Conservation (phyloP, 352 stramenopile genomes). For the Globisporangium sylvaticum region DNA sequence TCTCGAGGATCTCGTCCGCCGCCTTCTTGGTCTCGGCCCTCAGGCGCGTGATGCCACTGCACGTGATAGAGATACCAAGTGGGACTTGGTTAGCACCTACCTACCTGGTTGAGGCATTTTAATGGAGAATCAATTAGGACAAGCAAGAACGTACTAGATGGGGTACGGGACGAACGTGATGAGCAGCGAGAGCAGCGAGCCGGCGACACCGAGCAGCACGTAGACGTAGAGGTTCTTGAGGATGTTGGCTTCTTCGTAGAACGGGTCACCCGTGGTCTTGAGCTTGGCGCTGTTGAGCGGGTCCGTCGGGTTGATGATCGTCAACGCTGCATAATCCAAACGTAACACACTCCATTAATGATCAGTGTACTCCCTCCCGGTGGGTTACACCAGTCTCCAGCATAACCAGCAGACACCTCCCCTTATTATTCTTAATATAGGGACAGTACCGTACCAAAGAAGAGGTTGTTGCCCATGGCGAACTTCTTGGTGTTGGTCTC, state of each 20-base stretch:
- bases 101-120: too few relatives aligned
- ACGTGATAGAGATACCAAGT: neutral
- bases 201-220: conserved; percentile 46
- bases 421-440: too few relatives aligned
- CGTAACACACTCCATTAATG: neutral
- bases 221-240: conserved; percentile 50
- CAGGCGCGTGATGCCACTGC: conserved; percentile 30
- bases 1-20: conserved; percentile 32
- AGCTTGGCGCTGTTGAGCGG: conserved; percentile 29
- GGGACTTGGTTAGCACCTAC: neutral
- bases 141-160: conserved; percentile 41
- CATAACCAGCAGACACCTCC: neutral
- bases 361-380: neutral
- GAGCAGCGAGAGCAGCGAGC: conserved; percentile 42
- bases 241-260: conserved; percentile 39
- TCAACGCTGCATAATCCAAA: conserved; percentile 32
- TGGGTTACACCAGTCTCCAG: neutral
- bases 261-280: conserved; percentile 31
- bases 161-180: conserved; percentile 61
- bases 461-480: conserved; percentile 59
- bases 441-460: conserved; percentile 32
- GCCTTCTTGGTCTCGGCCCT: conserved; percentile 24
- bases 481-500: conserved; percentile 67
- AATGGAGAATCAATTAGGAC: too few relatives aligned
- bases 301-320: conserved; percentile 54